Evolutionary conservation across 1,284 basidiomycete genomes (phyloP).

Genomic region (Sanghuangporus sanghuang): DNA sequence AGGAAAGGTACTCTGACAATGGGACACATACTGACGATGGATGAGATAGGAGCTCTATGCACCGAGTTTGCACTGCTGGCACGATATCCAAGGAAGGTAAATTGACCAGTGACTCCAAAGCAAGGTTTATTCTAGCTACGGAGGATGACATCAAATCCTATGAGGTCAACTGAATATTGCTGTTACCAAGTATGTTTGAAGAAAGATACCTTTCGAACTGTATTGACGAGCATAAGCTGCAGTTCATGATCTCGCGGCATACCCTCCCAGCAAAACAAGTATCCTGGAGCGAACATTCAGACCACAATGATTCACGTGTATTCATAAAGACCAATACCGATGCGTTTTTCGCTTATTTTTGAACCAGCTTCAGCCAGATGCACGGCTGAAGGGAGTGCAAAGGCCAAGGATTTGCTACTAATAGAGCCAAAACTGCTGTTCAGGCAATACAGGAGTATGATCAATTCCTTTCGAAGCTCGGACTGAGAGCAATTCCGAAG

Average conservation of each 20-base stretch:
- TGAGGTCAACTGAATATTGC: background rate
- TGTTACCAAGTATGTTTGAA: background rate
- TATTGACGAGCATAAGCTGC: constrained; percentile 78
- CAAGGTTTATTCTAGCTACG: constrained; percentile 57
- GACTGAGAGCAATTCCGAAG: constrained; percentile 41
- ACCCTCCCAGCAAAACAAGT: constrained; percentile 66
- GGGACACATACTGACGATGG: constrained; percentile 59
- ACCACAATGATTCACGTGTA: constrained; percentile 7
- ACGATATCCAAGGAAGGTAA: constrained; percentile 58
- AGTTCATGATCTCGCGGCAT: constrained; percentile 66
- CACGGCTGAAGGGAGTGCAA: constrained; percentile 66
- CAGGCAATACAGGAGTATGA: constrained; percentile 65
- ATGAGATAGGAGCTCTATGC: constrained; percentile 60
- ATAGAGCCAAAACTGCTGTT: constrained; percentile 42
- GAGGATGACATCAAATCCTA: constrained; percentile 59
- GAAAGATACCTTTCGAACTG: constrained; percentile 58
- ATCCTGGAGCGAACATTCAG: constrained; percentile 41
- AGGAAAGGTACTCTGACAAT: constrained; percentile 3
- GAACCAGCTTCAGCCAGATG: constrained; percentile 64
- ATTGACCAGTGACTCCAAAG: constrained; percentile 59
- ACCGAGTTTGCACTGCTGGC: constrained; percentile 64
- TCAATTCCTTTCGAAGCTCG: constrained; percentile 30
- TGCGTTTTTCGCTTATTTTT: constrained; percentile 57
- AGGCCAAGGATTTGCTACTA: constrained; percentile 44
- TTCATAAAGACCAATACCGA: constrained; percentile 41